A percentile compares a stretch with the other conserved stretches of the same genome.
phyloP scores from a whole-genome alignment of 768 basidiomycete genomes.

The Mycena pura region DNA sequence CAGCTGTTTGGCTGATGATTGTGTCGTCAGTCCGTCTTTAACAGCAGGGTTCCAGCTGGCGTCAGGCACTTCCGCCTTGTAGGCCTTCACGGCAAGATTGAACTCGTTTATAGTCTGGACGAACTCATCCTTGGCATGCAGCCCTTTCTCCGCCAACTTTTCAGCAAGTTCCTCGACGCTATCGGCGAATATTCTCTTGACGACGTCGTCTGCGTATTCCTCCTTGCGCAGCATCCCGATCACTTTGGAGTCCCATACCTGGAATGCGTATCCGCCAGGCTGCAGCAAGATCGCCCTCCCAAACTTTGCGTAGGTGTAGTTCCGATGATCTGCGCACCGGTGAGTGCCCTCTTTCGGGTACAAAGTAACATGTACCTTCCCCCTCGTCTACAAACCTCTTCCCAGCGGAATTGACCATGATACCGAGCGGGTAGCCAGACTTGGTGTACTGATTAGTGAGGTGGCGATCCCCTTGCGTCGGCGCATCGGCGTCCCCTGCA shows the following conservation, averaged over 20 bases:
- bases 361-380: slow-evolving; percentile 33
- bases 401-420: slow-evolving; percentile 69
- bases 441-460: slow-evolving; percentile 77
- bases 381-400: slow-evolving; percentile 75
- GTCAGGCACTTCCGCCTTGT: slow-evolving; percentile 41
- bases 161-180: slow-evolving; percentile 58
- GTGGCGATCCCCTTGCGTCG: slow-evolving; percentile 55
- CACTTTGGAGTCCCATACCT: slow-evolving; percentile 64
- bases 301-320: slow-evolving; percentile 76
- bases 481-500: slow-evolving; percentile 72
- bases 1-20: slow-evolving; percentile 44
- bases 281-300: slow-evolving; percentile 65
- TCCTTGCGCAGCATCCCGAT: slow-evolving; percentile 57
- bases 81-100: slow-evolving; percentile 54
- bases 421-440: slow-evolving; percentile 73
- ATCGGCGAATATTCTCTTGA: slow-evolving; percentile 58
- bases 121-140: slow-evolving; percentile 50
- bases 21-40: slow-evolving; percentile 67
- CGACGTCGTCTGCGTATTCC: slow-evolving; percentile 69
- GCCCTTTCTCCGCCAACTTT: slow-evolving; percentile 50
- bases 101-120: slow-evolving; percentile 54
- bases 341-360: not conserved
- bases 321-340: slow-evolving; percentile 57
- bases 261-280: slow-evolving; percentile 66
- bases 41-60: slow-evolving; percentile 65